phyloP scores from a whole-genome alignment of 345 rosid species.

The Acer negundo region DNA sequence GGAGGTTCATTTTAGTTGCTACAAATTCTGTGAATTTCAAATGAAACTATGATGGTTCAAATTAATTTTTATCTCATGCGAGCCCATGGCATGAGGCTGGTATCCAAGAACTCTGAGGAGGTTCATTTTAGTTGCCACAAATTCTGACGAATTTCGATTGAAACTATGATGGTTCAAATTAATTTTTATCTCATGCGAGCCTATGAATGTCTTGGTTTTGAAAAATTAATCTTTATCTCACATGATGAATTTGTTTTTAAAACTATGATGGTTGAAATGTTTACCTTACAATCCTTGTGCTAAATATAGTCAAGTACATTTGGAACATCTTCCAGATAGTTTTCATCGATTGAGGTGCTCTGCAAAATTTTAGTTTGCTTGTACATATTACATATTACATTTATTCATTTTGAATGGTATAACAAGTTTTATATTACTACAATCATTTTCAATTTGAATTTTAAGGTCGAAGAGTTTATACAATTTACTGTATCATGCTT shows the following conservation, averaged over 20 bases:
- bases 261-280: too few species aligned
- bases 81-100: background rate
- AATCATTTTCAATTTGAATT: background rate
- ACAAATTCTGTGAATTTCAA: too few species aligned
- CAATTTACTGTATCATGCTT: conserved; percentile 5
- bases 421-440: background rate
- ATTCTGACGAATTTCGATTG: background rate
- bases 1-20: too few species aligned
- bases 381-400: too few species aligned
- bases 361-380: too few species aligned
- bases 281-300: too few species aligned
- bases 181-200: background rate
- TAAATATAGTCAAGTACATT: too few species aligned
- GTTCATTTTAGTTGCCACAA: background rate
- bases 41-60: too few species aligned
- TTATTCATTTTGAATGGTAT: too few species aligned
- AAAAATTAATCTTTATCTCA: background rate
- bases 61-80: too few species aligned
- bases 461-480: background rate
- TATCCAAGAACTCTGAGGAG: background rate
- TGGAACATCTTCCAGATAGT: too few species aligned
- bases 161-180: background rate
- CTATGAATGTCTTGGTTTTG: background rate
- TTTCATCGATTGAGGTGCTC: too few species aligned
- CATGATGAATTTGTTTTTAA: background rate